Evolutionary conservation across 169 alveolate genomes (phyloP), one percentile per base, ranked within the genome.

Genomic region (Cryptosporidium andersoni): DNA sequence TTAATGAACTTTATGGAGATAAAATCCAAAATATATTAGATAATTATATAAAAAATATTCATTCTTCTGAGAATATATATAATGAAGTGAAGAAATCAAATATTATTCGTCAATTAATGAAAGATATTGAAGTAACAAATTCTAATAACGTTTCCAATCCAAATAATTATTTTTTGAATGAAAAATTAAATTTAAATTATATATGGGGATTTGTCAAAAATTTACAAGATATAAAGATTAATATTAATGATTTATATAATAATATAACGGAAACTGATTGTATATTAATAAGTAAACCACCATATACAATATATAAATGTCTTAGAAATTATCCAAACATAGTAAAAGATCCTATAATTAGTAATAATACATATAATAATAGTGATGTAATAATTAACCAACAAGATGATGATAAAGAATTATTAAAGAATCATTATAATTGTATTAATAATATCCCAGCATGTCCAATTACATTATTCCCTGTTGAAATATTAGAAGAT

Each of bases 391-490:
- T 25, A 25, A 0, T 25, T 25, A 25, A 25, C 25, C 25, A 25
- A 25, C 25, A 25, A 25, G 25, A 25, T 25, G 25, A 25, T 25
- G 25, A 25, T 25, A 25, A 25, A 25, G 25, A 25, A 25, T 25
- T 25, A 25, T 25, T 25, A 25, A 25, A 25, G 25, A 25, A 25
- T 25, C 25, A 25, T 25, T 25, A 25, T 25, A 34, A 60, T 60
- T 60, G 65, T 47, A 60, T 60, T 60, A 60, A 60, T 16, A 60
- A 60, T 60, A 16, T 16, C 45, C 9, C 2, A 60, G 49, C 65
- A 60, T 74, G 85, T n/a, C 85, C 85, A 42, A 74, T 74, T 39
- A 74, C 85, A 5, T 60, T 74, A 6, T 68, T 53, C 12, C 85
- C 85, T 11, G 42, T 74, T 14, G 60, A 56, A 45, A 53, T 58